Base-by-base conservation (phyloP, 2,329 filamentous ascomycete species). In the Claviceps maximensis region DNA sequence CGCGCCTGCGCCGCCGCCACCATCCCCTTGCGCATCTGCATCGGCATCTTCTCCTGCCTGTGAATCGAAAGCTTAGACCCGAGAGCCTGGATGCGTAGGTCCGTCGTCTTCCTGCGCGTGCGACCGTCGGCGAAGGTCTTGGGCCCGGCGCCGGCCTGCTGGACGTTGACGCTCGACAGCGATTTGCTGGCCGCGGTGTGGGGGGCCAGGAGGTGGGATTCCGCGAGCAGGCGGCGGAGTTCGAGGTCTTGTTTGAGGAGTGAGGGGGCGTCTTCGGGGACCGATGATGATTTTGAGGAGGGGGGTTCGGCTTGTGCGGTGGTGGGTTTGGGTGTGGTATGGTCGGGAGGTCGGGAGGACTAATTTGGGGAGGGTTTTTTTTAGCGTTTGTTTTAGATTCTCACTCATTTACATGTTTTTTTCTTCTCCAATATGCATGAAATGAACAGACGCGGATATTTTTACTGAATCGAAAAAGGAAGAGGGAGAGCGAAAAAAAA, bases 181-280 rank as follows among this genome's bases (percentile, higher is more conserved):
- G 67, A 63, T n/a, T 53, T 54, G 19, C 77, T 74, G 46, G 77
- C 75, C 7, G 25, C n/a, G 3, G 76, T 73, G 1, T 78, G 72
- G 15, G 67, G 62, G 13, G 62, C 57, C 54, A 97, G 82, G 56
- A 97, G 83, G 69, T 95, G 89, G 0, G 90, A 96, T 74, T 98
- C 93, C 60, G 84, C 79, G 54, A 98, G 81, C 42, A 98, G 82
- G 47, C 89, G 84, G 67, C 96, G 91, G 15, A 98, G 82, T 41
- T 88, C 90, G 52, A 95, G 82, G 67, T 97, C 93, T 67, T 96
- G 90, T 66, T 90, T 89, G 19, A 97, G 77, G 56, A 95, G 86
- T 12, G 78, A 78, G 57, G 75, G 75, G 50, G 77, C 77, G 63
- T 84, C 79, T 62, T 85, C 80, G 55, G 76, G 67, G 51, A 69